Base-by-base conservation (phyloP, 257 asterid genomes). In the Cruciata laevipes region DNA sequence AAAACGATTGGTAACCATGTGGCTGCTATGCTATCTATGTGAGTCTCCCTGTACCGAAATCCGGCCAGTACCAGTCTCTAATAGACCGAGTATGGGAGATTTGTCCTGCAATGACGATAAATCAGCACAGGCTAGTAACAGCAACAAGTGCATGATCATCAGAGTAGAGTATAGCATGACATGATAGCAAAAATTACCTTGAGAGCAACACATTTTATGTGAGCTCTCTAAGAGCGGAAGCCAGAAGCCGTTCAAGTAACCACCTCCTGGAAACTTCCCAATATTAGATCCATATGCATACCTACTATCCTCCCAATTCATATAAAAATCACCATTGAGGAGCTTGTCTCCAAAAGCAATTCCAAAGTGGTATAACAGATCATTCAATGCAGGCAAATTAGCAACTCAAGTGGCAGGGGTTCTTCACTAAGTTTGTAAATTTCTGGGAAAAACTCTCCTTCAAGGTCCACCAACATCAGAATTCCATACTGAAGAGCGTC, bases 401-500 rank as follows among this genome's bases (percentile, higher is more conserved):
- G 99, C 84, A 71, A 97, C 99, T 69, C 97, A 97, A 44, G 97
- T 94, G 76, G 88, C 84, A 18, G 99, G 99, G 51, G 99, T 90
- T 94, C 99, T 51, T 90, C 94, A 75, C 86, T 88, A 60, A 94
- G 68, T 73, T 93, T 93, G 61, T 76, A 70, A n/a, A 90, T 80
- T 82, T 88, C 97, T 55, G 79, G 70, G 72, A 90, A 90, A 78
- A 85, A 90, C 81, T 94, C 99, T 57, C 90, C 99, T 79, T 94
- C 99, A 66, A 85, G 96, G 83, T 94, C 99, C 73, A 90, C 99
- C 77, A 94, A 74, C 83, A 94, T 80, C 76, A 94, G 93, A 18
- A 95, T 90, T 71, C 97, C 99, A 65, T 94, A 90, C 65, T 84
- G 92, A 66, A 80, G n/a, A n/a, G n/a, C n/a, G n/a, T n/a, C n/a